These are phyloP conservation scores for Nothopassalora personata DNA, from an alignment of 2,329 filamentous ascomycete species.

Conservation along the genomic window DNA sequence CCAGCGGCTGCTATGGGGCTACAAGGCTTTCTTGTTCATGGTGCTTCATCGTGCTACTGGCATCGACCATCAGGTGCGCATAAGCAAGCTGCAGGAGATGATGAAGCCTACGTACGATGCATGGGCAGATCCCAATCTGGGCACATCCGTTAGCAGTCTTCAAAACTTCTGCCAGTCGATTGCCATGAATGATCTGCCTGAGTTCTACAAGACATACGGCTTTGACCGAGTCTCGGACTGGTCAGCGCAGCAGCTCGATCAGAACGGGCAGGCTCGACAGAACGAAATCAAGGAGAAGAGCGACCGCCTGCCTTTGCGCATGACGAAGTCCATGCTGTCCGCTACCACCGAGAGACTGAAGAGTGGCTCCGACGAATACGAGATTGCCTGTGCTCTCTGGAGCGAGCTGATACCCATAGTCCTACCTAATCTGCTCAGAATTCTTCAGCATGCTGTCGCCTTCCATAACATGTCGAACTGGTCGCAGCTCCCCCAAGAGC, in stretches of 20 bases:
- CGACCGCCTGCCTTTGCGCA: conserved; percentile 69
- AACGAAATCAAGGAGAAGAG: conserved; percentile 70
- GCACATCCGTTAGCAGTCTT: conserved; percentile 66
- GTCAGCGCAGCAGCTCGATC: conserved; percentile 70
- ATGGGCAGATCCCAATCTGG: conserved; percentile 70
- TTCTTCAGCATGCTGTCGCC: conserved; percentile 83
- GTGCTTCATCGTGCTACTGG: conserved; percentile 80
- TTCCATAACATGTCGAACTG: conserved; percentile 85
- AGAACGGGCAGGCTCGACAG: conserved; percentile 73
- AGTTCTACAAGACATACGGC: conserved; percentile 67
- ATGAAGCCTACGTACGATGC: conserved; percentile 73
- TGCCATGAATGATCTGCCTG: conserved; percentile 71
- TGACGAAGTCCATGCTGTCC: conserved; percentile 86
- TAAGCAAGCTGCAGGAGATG: conserved; percentile 69
- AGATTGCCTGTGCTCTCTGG: conserved; percentile 78
- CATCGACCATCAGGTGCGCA: conserved; percentile 64
- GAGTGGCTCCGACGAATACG: conserved; percentile 65
- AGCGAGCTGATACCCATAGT: conserved; percentile 73
- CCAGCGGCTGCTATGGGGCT: conserved; percentile 77
- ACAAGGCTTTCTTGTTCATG: conserved; percentile 86
- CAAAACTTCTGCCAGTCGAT: conserved; percentile 73
- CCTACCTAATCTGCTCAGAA: conserved; percentile 77
- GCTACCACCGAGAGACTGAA: conserved; percentile 87
- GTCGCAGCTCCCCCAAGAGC: conserved; percentile 67
- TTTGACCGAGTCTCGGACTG: conserved; percentile 78